A percentile compares a stretch with the other conserved stretches of the same genome.
Evolutionary conservation across 768 basidiomycete species (phyloP).

Genomic region (Sporobolomyces phaffii): DNA sequence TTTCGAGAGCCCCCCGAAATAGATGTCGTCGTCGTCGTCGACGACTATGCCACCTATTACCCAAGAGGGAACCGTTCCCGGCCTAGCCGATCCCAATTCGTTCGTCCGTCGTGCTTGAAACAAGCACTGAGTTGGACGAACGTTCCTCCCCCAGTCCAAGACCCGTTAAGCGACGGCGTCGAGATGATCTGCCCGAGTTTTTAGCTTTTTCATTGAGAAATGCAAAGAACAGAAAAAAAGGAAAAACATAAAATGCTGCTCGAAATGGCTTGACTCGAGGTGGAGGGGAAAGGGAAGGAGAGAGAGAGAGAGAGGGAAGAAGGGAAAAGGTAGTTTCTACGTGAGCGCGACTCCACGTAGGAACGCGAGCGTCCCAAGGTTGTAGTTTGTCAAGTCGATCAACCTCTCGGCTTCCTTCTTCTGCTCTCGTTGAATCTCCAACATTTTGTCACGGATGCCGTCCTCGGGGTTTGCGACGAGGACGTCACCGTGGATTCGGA

Average conservation of each 20-base stretch:
- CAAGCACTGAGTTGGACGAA: not conserved
- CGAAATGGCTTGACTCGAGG: too few relatives aligned
- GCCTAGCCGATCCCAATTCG: constrained; percentile 10
- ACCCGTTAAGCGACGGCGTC: too few relatives aligned
- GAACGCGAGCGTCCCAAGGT: constrained; percentile 48
- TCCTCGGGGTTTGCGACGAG: constrained; percentile 62
- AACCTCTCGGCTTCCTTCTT: constrained; percentile 70
- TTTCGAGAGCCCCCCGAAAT: too few relatives aligned
- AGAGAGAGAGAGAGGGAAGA: not conserved
- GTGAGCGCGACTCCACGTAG: constrained; percentile 34
- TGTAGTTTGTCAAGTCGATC: constrained; percentile 47
- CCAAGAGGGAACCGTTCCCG: constrained; percentile 11
- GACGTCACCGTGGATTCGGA: constrained; percentile 75
- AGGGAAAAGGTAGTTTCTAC: not conserved
- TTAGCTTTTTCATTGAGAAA: too few relatives aligned
- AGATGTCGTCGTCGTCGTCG: too few relatives aligned
- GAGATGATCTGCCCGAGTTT: too few relatives aligned
- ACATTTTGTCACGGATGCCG: constrained; percentile 54
- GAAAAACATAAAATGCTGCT: too few relatives aligned
- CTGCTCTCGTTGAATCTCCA: constrained; percentile 61
- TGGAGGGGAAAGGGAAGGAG: not conserved
- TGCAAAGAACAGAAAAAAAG: too few relatives aligned
- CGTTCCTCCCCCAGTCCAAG: too few relatives aligned
- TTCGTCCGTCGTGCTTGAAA: constrained; percentile 10
- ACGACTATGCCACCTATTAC: not conserved